Base-by-base conservation (phyloP, 371 early-diverging fungal species). In the Mucor racemosus region DNA sequence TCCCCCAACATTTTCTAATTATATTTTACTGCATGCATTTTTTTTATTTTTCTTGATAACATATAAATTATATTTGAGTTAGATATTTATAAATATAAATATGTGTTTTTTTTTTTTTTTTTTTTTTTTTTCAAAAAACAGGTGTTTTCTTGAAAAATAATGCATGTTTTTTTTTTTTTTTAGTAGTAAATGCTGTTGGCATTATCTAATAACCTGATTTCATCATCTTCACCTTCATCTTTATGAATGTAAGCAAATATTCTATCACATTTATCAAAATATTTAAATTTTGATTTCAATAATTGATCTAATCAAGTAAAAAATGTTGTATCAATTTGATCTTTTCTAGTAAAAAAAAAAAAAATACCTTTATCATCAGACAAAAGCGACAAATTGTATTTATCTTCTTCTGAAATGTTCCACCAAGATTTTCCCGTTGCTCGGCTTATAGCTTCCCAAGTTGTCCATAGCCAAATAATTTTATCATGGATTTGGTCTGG, bases 401-500 rank as follows among this genome's bases (percentile, higher is more conserved):
- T 71, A 7, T 66, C 67, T 36, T 36, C 10, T 39, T 71, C 67
- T 10, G 64, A 48, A 13, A 66, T 63, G 10, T 60, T 58, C 67
- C 67, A 71, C 67, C 71, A 66, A 11, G 67, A 66, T 17, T 63
- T 66, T 5, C 71, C 71, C 36, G 67, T 71, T n/a, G 67, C 67
- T 33, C 40, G 38, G 55, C 64, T 62, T 14, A 71, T 71, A 0
- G 67, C 67, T 40, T 71, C 60, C 71, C 67, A 71, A 4, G 64
- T 66, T 19, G 59, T 54, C 71, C 71, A 66, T 42, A 71, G 21
- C 71, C 71, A 71, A 40, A 66, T 13, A 4, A 66, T 70, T 42
- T 62, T 61, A 14, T 71, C 60, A n/a, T 40, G 50, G 11, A 66
- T 48, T 36, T 65, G 48, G 5, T 66, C 46, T 19, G 54, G 38